These are phyloP conservation scores for Moesziomyces aphidis DNA, from an alignment of 1,284 basidiomycete genomes.

Conservation along the genomic window DNA sequence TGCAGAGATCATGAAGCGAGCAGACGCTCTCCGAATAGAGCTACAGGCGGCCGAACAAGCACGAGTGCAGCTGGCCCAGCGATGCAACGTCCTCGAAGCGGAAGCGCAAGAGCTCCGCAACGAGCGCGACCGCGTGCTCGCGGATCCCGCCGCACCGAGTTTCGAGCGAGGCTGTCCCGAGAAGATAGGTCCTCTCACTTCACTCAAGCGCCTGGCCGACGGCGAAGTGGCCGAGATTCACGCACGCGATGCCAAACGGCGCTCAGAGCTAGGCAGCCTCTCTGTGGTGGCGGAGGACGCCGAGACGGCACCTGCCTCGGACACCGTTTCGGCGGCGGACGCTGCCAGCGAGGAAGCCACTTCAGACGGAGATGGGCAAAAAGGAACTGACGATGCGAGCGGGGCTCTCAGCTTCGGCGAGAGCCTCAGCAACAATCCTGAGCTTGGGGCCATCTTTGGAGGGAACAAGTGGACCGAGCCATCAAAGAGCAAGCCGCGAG, in stretches of 20 bases:
- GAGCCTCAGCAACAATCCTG: conserved; percentile 38
- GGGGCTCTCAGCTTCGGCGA: conserved; percentile 22
- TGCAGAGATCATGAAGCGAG: conserved; percentile 10
- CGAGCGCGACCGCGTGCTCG: conserved; percentile 19
- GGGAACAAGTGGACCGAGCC: conserved; percentile 2
- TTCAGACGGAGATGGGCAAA: background rate
- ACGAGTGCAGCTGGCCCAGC: conserved; percentile 11
- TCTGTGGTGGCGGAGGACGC: conserved; percentile 28
- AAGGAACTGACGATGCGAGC: conserved; percentile 1
- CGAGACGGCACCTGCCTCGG: conserved; percentile 16
- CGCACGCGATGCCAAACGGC: conserved; percentile 25
- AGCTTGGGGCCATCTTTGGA: conserved; percentile 45
- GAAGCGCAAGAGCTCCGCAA: conserved; percentile 29
- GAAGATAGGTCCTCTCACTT: conserved; percentile 8
- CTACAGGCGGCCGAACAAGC: conserved; percentile 14
- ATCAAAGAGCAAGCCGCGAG: background rate
- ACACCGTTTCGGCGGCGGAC: conserved; percentile 13
- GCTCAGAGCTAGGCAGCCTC: conserved; percentile 21
- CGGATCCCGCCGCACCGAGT: too few species aligned
- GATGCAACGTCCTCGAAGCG: conserved; percentile 26
- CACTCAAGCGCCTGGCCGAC: conserved; percentile 25
- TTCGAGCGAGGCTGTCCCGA: background rate
- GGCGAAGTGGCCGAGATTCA: conserved; percentile 36
- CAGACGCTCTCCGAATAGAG: conserved; percentile 10
- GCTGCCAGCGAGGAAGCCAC: conserved; percentile 11